Evolutionary conservation across 1,139 yeast species (phyloP), one percentile per base, ranked within the genome.

Genomic region (Williopsis jadinii): DNA sequence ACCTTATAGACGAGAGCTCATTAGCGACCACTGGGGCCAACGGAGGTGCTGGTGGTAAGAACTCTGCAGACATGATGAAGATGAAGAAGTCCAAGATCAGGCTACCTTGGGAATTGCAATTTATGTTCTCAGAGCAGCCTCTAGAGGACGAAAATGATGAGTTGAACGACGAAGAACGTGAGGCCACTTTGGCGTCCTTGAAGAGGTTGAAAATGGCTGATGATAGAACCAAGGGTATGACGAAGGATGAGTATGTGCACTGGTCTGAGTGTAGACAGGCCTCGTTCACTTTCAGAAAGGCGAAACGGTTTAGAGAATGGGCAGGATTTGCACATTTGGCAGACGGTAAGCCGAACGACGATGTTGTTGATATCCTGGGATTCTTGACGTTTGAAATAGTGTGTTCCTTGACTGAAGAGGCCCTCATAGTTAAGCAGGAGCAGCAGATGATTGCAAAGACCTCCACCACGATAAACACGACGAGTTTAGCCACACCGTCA

Each of bases 211-310:
- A 88, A 57, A 81, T 78, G 67, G 97, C 97, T 3, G 99, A 92
- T 61, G 97, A 92, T 45, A 71, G 98, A 50, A 92, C 99, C 0
- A 77, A 72, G 51, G 77, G 84, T 51, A 94, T 92, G 99, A 92
- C 98, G 0, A 80, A 82, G 54, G 97, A 92, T 56, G 98, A 92
- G 60, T 92, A 92, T 55, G 98, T 90, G 13, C 98, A 94, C 61
- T 92, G 97, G 97, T 84, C 95, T 11, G 99, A 92, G 59, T 92
- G 98, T 64, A 77, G 99, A 50, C 98, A 92, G 61, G 98, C 98
- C 1, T 82, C 95, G 43, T 94, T 92, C 59, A 94, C 98, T 0
- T 92, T 88, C 56, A 73, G 97, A 54, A 92, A 94, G 61, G 86
- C 85, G 13, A 87, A 90, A 60, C 70, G 97, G 56, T 92, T 92